A percentile compares a stretch with the other conserved stretches of the same genome.
Evolutionary conservation across 2,329 filamentous ascomycete genomes (phyloP).

Genomic region (Penicillium concentricum): DNA sequence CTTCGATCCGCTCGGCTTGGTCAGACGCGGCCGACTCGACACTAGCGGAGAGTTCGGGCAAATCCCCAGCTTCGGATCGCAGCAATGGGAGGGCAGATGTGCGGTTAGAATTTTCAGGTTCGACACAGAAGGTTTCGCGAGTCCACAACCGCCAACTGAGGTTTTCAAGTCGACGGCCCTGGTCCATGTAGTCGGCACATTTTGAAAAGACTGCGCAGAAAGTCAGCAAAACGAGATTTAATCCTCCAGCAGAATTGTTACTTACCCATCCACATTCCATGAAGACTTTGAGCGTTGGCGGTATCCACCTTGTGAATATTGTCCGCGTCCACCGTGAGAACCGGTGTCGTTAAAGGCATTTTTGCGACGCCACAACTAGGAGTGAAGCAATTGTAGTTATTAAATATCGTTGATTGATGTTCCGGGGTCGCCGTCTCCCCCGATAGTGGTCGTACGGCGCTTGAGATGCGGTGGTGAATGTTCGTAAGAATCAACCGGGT

Average conservation of each 20-base stretch:
- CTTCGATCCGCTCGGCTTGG: conserved; percentile 54
- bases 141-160: conserved; percentile 96
- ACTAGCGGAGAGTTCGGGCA: conserved; percentile 74
- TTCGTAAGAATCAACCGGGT: conserved; percentile 19
- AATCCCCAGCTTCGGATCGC: conserved; percentile 49
- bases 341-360: conserved; percentile 87
- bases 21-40: conserved; percentile 70
- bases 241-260: conserved; percentile 26
- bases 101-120: conserved; percentile 56
- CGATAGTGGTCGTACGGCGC: conserved; percentile 45
- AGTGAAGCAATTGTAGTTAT: conserved; percentile 6
- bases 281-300: conserved; percentile 84
- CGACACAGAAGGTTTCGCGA: conserved; percentile 86
- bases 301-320: conserved; percentile 96
- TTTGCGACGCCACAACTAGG: conserved; percentile 31
- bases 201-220: conserved; percentile 74
- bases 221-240: not conserved
- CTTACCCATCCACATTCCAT: conserved; percentile 96
- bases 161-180: conserved; percentile 90
- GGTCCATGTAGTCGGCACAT: conserved; percentile 89
- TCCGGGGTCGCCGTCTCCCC: conserved; percentile 46
- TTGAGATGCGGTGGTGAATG: conserved; percentile 23
- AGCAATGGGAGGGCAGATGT: conserved; percentile 50
- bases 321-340: conserved; percentile 86
- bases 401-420: conserved; percentile 18